A percentile compares a stretch with the other conserved stretches of the same genome.
Conservation (phyloP, 805 yeast genomes). For the Pichia manshurica region DNA sequence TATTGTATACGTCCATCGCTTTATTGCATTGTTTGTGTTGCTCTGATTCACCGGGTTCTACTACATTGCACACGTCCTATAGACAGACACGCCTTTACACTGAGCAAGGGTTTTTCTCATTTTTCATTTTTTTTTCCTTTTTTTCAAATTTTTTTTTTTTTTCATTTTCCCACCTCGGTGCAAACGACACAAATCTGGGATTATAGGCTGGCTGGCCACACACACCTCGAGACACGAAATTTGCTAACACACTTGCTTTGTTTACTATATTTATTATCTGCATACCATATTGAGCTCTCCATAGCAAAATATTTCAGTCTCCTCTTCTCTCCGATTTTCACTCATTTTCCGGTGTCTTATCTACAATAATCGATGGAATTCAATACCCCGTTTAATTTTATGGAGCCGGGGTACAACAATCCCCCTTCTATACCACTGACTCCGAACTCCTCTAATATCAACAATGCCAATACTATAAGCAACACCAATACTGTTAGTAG, state of each 20-base stretch:
- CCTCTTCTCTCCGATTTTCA: neutral
- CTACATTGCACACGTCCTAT: neutral
- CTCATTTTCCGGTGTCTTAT: neutral
- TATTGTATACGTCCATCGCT: neutral
- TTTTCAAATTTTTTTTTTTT: neutral
- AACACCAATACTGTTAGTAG: too few relatives aligned
- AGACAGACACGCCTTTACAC: neutral
- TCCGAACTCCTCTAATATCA: neutral
- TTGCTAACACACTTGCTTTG: neutral
- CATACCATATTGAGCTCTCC: neutral
- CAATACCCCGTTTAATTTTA: slow-evolving; percentile 6
- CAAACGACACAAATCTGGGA: neutral
- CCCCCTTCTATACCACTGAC: neutral
- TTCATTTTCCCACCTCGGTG: neutral
- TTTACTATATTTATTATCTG: neutral
- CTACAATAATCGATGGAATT: slow-evolving; percentile 2
- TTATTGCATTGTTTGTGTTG: neutral
- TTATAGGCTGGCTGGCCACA: neutral
- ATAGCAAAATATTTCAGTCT: neutral
- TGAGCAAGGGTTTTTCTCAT: neutral
- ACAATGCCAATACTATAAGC: neutral
- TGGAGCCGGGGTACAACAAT: slow-evolving; percentile 5
- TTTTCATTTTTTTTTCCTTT: neutral
- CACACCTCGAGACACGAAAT: neutral
- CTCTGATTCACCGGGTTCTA: neutral